Evolutionary conservation across 2,329 filamentous ascomycete species (phyloP).

Genomic region (Thelonectria rubi): DNA sequence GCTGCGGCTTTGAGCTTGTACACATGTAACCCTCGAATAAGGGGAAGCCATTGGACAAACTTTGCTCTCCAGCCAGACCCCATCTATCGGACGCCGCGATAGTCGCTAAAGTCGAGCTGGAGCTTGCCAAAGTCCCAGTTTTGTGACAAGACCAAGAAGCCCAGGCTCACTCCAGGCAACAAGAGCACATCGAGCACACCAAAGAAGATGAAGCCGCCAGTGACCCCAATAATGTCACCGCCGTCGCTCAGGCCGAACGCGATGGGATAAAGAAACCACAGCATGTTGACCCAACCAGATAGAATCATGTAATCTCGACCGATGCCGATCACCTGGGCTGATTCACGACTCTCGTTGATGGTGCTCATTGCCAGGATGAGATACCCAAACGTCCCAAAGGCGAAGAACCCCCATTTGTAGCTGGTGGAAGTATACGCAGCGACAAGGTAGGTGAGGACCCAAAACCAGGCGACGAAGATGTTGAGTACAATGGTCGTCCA

Average conservation of each 20-base stretch:
- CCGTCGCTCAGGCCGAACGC: conserved; percentile 61
- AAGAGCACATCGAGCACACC: conserved; percentile 59
- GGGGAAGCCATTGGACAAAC: not conserved
- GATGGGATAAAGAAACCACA: conserved; percentile 62
- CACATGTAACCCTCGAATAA: not conserved
- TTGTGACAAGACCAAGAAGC: conserved; percentile 53
- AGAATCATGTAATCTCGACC: conserved; percentile 54
- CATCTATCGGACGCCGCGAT: conserved; percentile 50
- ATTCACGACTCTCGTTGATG: conserved; percentile 29
- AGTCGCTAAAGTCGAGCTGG: conserved; percentile 61
- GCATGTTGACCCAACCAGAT: conserved; percentile 55
- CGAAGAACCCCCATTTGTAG: conserved; percentile 67
- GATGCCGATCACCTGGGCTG: conserved; percentile 53
- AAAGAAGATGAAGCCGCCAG: conserved; percentile 58
- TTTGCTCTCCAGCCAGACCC: not conserved
- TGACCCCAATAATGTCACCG: conserved; percentile 58
- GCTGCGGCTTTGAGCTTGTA: no score
- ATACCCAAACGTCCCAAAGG: conserved; percentile 57
- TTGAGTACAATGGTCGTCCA: conserved; percentile 63
- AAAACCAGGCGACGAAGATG: conserved; percentile 57
- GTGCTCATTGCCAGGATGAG: conserved; percentile 51
- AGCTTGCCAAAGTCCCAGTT: conserved; percentile 60
- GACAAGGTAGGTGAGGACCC: conserved; percentile 58
- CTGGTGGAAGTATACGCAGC: conserved; percentile 55
- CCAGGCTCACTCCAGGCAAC: conserved; percentile 52